Evolutionary conservation across 176 grass and related monocot genomes (phyloP).

Genomic region (Carex kokanica): DNA sequence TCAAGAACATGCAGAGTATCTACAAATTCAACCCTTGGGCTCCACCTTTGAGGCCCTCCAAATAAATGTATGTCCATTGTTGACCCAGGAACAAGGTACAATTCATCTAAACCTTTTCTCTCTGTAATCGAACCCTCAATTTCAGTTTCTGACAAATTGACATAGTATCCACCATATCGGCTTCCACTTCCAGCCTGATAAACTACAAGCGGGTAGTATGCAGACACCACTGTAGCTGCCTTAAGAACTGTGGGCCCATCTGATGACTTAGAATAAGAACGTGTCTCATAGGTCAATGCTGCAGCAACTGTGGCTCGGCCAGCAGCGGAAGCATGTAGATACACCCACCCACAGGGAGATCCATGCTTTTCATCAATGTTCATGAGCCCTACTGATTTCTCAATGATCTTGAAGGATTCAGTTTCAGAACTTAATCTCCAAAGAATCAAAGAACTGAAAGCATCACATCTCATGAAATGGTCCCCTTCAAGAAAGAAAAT

Average conservation of each 20-base stretch:
- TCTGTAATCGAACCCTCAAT: slow-evolving; percentile 36
- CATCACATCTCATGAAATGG: slow-evolving; percentile 57
- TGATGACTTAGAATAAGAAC: slow-evolving; percentile 44
- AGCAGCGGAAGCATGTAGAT: slow-evolving; percentile 59
- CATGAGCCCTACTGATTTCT: slow-evolving; percentile 37
- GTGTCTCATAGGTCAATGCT: slow-evolving; percentile 53
- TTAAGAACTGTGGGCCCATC: slow-evolving; percentile 56
- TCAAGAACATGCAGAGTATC: slow-evolving; percentile 66
- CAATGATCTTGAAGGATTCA: slow-evolving; percentile 58
- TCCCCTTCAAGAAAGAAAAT: slow-evolving; percentile 50
- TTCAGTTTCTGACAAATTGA: slow-evolving; percentile 53
- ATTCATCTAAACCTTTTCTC: slow-evolving; percentile 50
- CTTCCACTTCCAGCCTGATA: slow-evolving; percentile 82
- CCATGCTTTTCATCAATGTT: slow-evolving; percentile 32
- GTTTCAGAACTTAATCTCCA: slow-evolving; percentile 74
- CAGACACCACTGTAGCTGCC: slow-evolving; percentile 58
- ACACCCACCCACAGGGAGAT: slow-evolving; percentile 66
- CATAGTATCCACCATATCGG: slow-evolving; percentile 83
- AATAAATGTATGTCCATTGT: slow-evolving; percentile 71
- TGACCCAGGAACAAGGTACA: slow-evolving; percentile 90
- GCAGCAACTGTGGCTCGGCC: slow-evolving; percentile 66
- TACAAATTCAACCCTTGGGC: slow-evolving; percentile 62
- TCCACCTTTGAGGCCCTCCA: slow-evolving; percentile 90
- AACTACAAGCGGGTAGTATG: slow-evolving; percentile 73
- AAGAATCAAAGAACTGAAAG: slow-evolving; percentile 63